phyloP scores from a whole-genome alignment of 805 yeast species.

The Suhomyces canberraensis region DNA sequence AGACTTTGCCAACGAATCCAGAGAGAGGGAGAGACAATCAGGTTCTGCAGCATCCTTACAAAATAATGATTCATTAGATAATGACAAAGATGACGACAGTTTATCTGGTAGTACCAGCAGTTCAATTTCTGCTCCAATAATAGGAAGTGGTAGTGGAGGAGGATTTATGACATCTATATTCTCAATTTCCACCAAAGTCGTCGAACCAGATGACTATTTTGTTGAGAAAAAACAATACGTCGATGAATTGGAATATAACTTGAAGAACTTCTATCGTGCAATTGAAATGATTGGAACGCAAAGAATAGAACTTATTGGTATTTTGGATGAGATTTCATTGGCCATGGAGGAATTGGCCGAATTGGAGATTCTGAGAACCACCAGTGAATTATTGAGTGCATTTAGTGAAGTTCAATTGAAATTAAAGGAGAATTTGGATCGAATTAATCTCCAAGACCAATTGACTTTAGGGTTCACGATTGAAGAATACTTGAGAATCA shows the following conservation, averaged over 20 bases:
- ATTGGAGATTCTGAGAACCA: slow-evolving; percentile 67
- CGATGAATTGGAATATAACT: slow-evolving; percentile 69
- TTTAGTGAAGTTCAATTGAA: slow-evolving; percentile 72
- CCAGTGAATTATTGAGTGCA: slow-evolving; percentile 60
- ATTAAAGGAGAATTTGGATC: slow-evolving; percentile 68
- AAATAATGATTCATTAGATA: slow-evolving; percentile 32
- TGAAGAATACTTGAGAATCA: slow-evolving; percentile 79
- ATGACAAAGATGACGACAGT: slow-evolving; percentile 19
- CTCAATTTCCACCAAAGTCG: slow-evolving; percentile 62
- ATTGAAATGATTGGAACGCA: slow-evolving; percentile 73
- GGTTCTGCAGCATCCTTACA: slow-evolving; percentile 49
- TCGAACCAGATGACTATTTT: slow-evolving; percentile 79
- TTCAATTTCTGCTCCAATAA: slow-evolving; percentile 13
- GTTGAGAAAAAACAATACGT: slow-evolving; percentile 63
- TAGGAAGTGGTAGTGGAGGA: slow-evolving; percentile 32
- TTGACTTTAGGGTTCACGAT: slow-evolving; percentile 81
- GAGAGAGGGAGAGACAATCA: slow-evolving; percentile 60
- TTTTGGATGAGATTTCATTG: slow-evolving; percentile 64
- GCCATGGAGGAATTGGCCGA: slow-evolving; percentile 58
- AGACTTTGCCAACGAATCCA: slow-evolving; percentile 64
- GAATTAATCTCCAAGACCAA: slow-evolving; percentile 81
- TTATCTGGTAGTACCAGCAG: slow-evolving; percentile 4
- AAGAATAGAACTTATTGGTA: slow-evolving; percentile 65
- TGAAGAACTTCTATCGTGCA: slow-evolving; percentile 65
- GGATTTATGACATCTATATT: slow-evolving; percentile 72